Evolutionary conservation across 352 stramenopile genomes (phyloP).

Genomic region (Phytophthora citrophthora): DNA sequence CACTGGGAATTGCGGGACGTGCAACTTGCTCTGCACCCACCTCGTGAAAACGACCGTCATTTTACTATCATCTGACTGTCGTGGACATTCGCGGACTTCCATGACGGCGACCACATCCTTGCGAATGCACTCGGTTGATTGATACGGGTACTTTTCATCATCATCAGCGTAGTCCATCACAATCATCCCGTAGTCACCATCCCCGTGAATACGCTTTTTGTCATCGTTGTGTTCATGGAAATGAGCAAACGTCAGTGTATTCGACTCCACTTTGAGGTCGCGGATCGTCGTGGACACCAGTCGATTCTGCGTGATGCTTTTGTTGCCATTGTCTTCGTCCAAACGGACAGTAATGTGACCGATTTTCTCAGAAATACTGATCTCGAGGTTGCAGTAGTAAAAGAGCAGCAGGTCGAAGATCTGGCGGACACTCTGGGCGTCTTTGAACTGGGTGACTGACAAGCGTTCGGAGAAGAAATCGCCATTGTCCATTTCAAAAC

Average conservation of each 20-base stretch:
- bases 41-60: conserved; percentile 32
- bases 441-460: conserved; percentile 52
- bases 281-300: conserved; percentile 47
- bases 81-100: conserved; percentile 35
- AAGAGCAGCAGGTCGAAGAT: conserved; percentile 62
- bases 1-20: conserved; percentile 28
- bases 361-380: conserved; percentile 63
- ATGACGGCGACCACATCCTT: conserved; percentile 49
- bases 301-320: conserved; percentile 52
- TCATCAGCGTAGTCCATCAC: conserved; percentile 44
- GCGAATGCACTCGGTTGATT: conserved; percentile 34
- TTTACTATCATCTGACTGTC: conserved; percentile 1
- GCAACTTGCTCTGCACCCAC: conserved; percentile 38
- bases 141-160: conserved; percentile 56
- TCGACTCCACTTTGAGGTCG: conserved; percentile 47
- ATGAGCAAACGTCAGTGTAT: conserved; percentile 43
- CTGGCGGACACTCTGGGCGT: conserved; percentile 41
- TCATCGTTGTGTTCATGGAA: conserved; percentile 29
- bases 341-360: conserved; percentile 64
- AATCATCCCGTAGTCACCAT: conserved; percentile 44
- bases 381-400: conserved; percentile 66
- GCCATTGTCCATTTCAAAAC: conserved; percentile 49
- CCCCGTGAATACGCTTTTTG: conserved; percentile 20
- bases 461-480: conserved; percentile 57
- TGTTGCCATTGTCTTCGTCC: conserved; percentile 55